These are phyloP conservation scores for Sequoia sempervirens DNA, from an alignment of 75 land plant genomes.

Conservation along the genomic window DNA sequence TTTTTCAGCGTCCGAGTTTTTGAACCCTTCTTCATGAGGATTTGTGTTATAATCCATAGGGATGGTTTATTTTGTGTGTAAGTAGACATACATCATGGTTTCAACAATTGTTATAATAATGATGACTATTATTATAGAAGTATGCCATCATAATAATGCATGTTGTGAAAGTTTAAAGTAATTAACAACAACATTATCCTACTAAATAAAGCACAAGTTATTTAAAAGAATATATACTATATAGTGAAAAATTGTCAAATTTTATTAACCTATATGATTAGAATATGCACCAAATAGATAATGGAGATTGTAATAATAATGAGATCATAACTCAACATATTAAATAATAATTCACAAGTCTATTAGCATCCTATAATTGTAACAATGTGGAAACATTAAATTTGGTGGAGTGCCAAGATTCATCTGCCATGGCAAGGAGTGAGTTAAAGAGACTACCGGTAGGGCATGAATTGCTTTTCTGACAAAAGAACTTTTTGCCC, in stretches of 20 bases:
- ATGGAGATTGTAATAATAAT: neutral
- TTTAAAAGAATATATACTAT: neutral
- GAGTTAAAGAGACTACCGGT: neutral
- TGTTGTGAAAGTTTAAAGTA: neutral
- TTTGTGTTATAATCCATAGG: too few relatives aligned
- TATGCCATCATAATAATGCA: neutral
- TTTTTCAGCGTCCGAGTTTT: too few relatives aligned
- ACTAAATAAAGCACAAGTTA: neutral
- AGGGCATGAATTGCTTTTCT: constrained; percentile 25
- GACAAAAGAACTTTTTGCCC: constrained; percentile 24
- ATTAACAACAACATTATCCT: neutral
- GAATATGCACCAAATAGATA: neutral
- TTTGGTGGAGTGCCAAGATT: neutral
- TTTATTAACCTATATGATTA: neutral
- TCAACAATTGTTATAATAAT: neutral
- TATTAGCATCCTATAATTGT: neutral
- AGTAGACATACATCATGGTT: neutral
- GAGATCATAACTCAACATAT: neutral
- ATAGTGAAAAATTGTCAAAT: neutral
- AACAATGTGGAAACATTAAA: neutral
- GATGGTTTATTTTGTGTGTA: too few relatives aligned
- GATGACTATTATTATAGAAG: too few relatives aligned
- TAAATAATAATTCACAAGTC: neutral
- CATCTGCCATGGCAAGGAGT: neutral
- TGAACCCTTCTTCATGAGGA: too few relatives aligned